Evolutionary conservation across 2,329 filamentous ascomycete species (phyloP).

Genomic region (Colletotrichum cuscutae): DNA sequence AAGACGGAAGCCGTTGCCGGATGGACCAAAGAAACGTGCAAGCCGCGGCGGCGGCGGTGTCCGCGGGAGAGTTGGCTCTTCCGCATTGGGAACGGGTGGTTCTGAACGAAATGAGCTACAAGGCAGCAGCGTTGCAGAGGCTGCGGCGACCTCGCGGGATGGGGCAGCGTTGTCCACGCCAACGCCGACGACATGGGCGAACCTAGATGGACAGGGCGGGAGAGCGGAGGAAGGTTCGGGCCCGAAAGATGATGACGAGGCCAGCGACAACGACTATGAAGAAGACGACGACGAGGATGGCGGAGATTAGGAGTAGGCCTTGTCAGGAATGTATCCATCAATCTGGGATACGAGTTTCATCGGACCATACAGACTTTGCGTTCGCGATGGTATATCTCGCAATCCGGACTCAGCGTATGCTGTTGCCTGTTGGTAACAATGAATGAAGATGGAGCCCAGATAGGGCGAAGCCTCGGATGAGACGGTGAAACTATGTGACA

Average conservation of each 20-base stretch:
- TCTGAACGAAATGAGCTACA: background rate
- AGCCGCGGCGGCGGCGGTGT: conserved; percentile 32
- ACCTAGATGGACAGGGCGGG: conserved; percentile 39
- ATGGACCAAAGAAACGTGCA: conserved; percentile 22
- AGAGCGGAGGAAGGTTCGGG: conserved; percentile 29
- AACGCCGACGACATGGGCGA: conserved; percentile 48
- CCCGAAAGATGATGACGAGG: conserved; percentile 32
- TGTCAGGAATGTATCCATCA: background rate
- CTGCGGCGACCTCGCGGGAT: background rate
- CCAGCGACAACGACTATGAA: conserved; percentile 38
- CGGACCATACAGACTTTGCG: background rate
- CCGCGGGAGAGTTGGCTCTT: conserved; percentile 2
- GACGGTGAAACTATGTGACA: conserved; percentile 2
- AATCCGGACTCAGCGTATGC: background rate
- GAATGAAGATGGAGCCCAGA: background rate
- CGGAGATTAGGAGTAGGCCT: background rate
- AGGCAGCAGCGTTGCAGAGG: background rate
- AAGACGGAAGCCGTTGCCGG: conserved; percentile 29
- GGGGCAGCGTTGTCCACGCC: conserved; percentile 43
- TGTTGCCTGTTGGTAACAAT: background rate
- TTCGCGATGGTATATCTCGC: background rate
- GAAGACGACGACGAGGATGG: conserved; percentile 40
- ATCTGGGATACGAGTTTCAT: background rate
- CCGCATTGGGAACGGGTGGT: background rate
- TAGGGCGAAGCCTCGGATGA: conserved; percentile 1